These are phyloP conservation scores for Ophiognomonia clavigignenti-juglandacearum DNA, from an alignment of 2,329 filamentous ascomycete species.

Conservation along the genomic window DNA sequence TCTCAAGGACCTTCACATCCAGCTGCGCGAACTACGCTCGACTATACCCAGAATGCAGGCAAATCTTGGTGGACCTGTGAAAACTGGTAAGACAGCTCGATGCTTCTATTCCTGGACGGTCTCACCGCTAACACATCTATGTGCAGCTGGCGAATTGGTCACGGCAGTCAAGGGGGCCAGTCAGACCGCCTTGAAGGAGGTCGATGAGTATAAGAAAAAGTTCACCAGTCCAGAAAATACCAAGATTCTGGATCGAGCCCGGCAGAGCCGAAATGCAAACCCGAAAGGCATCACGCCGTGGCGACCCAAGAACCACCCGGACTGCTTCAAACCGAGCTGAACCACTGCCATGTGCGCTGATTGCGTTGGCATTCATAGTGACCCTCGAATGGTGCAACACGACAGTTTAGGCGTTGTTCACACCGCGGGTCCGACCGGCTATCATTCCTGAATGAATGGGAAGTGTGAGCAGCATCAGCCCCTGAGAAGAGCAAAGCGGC, in stretches of 20 bases:
- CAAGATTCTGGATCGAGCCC: constrained; percentile 47
- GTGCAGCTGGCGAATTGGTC: constrained; percentile 45
- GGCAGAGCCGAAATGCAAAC: constrained; percentile 48
- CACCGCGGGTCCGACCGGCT: too few relatives aligned
- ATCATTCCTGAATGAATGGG: too few relatives aligned
- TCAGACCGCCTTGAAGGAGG: constrained; percentile 41
- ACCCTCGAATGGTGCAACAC: too few relatives aligned
- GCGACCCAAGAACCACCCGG: constrained; percentile 53
- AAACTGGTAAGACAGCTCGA: constrained; percentile 40
- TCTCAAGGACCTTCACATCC: constrained; percentile 50
- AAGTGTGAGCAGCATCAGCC: too few relatives aligned
- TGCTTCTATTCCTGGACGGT: neutral
- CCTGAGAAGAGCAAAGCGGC: too few relatives aligned
- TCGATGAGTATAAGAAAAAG: constrained; percentile 45
- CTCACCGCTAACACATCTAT: constrained; percentile 17
- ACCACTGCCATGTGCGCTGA: neutral
- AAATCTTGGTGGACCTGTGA: constrained; percentile 44
- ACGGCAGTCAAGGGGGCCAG: constrained; percentile 43
- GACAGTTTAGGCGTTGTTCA: too few relatives aligned
- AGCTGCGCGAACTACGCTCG: constrained; percentile 41
- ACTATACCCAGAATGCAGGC: constrained; percentile 47
- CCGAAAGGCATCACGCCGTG: constrained; percentile 54
- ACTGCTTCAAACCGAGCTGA: constrained; percentile 41
- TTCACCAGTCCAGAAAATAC: constrained; percentile 42
- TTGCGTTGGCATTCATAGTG: too few relatives aligned